These are phyloP conservation scores for Coemansia sp. DNA, from an alignment of 192 early-diverging fungal species.

Conservation along the genomic window DNA sequence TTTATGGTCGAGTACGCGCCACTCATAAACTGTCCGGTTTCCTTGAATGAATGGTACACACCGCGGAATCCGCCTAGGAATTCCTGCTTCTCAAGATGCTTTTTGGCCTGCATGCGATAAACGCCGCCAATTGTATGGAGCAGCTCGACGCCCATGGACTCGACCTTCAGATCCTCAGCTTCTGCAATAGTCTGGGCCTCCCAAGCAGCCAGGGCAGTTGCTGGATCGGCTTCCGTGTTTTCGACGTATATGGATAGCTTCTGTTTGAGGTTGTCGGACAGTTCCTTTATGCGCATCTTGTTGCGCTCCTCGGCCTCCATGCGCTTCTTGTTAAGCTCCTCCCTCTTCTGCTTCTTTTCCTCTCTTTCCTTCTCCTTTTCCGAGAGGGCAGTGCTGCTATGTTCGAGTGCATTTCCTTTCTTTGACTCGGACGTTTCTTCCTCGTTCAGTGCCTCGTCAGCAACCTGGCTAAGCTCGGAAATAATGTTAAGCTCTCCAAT, in stretches of 20 bases:
- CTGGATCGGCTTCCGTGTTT: constrained; percentile 54
- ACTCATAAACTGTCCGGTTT: constrained; percentile 88
- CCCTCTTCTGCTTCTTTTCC: constrained; percentile 63
- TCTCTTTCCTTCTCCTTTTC: constrained; percentile 44
- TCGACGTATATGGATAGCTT: constrained; percentile 82
- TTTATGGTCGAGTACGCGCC: constrained; percentile 91
- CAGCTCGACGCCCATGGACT: constrained; percentile 91
- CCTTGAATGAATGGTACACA: constrained; percentile 71
- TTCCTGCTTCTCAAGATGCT: constrained; percentile 70
- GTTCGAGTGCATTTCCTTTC: constrained; percentile 35
- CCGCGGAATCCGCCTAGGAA: constrained; percentile 70
- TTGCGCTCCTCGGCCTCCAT: constrained; percentile 62
- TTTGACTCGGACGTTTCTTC: constrained; percentile 47
- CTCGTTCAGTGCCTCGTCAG: constrained; percentile 58
- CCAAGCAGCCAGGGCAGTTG: constrained; percentile 64
- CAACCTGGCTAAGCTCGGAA: constrained; percentile 84
- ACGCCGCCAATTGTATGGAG: constrained; percentile 92
- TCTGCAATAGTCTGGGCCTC: constrained; percentile 70
- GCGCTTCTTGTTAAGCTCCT: constrained; percentile 60
- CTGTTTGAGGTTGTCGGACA: constrained; percentile 69
- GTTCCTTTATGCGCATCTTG: constrained; percentile 67
- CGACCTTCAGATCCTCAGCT: constrained; percentile 83
- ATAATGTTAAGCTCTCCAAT: constrained; percentile 98
- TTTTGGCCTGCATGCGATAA: constrained; percentile 85
- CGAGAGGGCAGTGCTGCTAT: constrained; percentile 6